Percentiles rank a stretch among this genome's conserved stretches.
These are phyloP conservation scores for Komagataella pseudopastoris DNA, from an alignment of 805 yeast species.

Conservation along the genomic window DNA sequence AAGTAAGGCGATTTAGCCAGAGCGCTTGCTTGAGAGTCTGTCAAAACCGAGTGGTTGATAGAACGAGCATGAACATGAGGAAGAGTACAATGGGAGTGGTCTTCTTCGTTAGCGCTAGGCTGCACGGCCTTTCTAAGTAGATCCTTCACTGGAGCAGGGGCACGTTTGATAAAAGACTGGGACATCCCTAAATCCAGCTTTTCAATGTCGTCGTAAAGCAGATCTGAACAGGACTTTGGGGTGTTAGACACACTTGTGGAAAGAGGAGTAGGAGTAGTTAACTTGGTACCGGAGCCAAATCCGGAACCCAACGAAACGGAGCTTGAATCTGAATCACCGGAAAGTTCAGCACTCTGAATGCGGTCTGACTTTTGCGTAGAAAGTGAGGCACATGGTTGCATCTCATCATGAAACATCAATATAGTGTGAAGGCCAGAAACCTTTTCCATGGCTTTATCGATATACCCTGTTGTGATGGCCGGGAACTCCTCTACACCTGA, in stretches of 20 bases:
- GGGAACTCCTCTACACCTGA: slow-evolving; percentile 97
- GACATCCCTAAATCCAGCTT: slow-evolving; percentile 23
- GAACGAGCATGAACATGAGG: slow-evolving; percentile 18
- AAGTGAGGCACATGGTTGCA: slow-evolving; percentile 38
- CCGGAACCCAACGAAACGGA: not conserved
- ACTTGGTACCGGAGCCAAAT: slow-evolving; percentile 1
- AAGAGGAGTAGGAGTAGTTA: not conserved
- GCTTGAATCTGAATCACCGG: not conserved
- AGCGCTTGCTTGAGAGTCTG: slow-evolving; percentile 37
- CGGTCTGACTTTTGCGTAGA: slow-evolving; percentile 5
- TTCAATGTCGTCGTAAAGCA: slow-evolving; percentile 8
- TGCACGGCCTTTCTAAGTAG: slow-evolving; percentile 11
- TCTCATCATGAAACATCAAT: slow-evolving; percentile 89
- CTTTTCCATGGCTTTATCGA: slow-evolving; percentile 48
- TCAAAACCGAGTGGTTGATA: slow-evolving; percentile 19
- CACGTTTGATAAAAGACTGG: slow-evolving; percentile 23
- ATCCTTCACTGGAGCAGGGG: slow-evolving; percentile 24
- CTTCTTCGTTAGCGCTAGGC: slow-evolving; percentile 7
- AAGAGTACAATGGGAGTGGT: slow-evolving; percentile 18
- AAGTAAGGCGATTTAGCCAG: slow-evolving; percentile 41
- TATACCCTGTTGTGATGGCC: slow-evolving; percentile 52
- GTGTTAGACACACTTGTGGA: not conserved
- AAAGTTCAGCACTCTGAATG: not conserved
- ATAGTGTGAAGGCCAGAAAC: slow-evolving; percentile 56
- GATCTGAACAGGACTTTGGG: not conserved